Percentiles rank a stretch among this genome's conserved stretches.
phyloP scores from a whole-genome alignment of 2,329 filamentous ascomycete species.

The Talaromyces sp. region DNA sequence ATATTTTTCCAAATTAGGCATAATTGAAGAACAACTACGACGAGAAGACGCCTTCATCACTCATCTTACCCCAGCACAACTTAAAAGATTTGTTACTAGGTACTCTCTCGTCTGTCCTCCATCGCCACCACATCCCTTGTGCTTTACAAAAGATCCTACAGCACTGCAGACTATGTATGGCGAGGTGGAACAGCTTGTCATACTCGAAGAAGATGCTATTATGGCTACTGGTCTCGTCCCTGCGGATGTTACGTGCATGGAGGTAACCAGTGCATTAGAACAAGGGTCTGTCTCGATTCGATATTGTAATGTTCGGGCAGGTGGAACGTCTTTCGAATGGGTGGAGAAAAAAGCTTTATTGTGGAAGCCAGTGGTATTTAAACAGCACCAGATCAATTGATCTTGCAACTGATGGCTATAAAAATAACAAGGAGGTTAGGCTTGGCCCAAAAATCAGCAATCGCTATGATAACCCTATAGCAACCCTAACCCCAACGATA shows the following conservation, averaged over 20 bases:
- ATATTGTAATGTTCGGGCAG: conserved; percentile 11
- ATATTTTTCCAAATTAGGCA: background rate
- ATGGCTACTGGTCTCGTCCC: background rate
- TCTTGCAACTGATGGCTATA: background rate
- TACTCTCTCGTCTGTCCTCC: background rate
- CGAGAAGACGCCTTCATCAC: background rate
- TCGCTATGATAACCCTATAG: background rate
- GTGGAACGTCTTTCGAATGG: conserved; percentile 14
- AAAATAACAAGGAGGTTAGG: background rate
- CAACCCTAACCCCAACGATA: background rate
- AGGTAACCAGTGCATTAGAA: conserved; percentile 5
- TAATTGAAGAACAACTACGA: background rate
- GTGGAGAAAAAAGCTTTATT: conserved; percentile 11
- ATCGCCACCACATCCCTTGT: background rate
- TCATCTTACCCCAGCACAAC: background rate
- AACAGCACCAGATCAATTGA: background rate
- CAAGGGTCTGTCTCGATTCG: conserved; percentile 12
- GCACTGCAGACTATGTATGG: background rate
- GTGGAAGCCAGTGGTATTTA: conserved; percentile 15
- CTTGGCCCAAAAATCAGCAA: background rate
- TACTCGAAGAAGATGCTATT: background rate
- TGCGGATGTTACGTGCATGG: background rate
- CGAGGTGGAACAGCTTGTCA: background rate
- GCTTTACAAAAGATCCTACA: background rate
- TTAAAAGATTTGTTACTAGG: background rate